A percentile compares a stretch with the other conserved stretches of the same genome.
These are phyloP conservation scores for Fusarium ambrosium DNA, from an alignment of 2,329 filamentous ascomycete species.

Conservation along the genomic window DNA sequence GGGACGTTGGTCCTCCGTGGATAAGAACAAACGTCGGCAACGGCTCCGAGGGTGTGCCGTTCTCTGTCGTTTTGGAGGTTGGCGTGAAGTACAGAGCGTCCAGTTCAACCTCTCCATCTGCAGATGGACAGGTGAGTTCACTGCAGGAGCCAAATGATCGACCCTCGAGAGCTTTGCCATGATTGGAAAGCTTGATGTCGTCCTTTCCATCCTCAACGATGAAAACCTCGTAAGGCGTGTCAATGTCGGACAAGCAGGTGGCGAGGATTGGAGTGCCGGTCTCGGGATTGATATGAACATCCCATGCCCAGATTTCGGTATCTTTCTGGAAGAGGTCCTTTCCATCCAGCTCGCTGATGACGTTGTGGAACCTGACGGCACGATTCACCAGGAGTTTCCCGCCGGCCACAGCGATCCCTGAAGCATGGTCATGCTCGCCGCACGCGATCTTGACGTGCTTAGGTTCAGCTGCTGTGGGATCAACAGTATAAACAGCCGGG, in stretches of 20 bases:
- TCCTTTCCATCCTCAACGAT: background rate
- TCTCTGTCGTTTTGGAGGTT: background rate
- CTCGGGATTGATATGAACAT: constrained; percentile 10
- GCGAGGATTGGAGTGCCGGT: constrained; percentile 15
- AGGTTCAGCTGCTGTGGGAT: background rate
- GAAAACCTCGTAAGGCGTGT: constrained; percentile 31
- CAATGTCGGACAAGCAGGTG: constrained; percentile 35
- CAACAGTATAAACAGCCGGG: constrained; percentile 21
- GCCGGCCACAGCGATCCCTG: constrained; percentile 7
- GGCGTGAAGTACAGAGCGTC: constrained; percentile 29
- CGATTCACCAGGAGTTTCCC: constrained; percentile 27
- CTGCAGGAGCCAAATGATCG: constrained; percentile 15
- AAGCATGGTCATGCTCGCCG: constrained; percentile 34
- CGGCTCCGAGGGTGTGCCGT: background rate
- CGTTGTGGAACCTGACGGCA: background rate
- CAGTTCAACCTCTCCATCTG: constrained; percentile 26
- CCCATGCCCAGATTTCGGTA: constrained; percentile 27
- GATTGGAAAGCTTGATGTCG: constrained; percentile 20
- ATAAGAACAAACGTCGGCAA: constrained; percentile 30
- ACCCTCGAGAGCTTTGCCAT: constrained; percentile 1
- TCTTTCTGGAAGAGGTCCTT: constrained; percentile 25
- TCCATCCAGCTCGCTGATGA: constrained; percentile 23
- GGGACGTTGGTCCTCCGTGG: constrained; percentile 28
- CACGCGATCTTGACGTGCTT: constrained; percentile 16
- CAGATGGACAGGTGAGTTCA: constrained; percentile 20